Percentiles rank a stretch among this genome's conserved stretches.
Conservation (phyloP, 768 basidiomycete genomes). For the Termitomyces sp. region DNA sequence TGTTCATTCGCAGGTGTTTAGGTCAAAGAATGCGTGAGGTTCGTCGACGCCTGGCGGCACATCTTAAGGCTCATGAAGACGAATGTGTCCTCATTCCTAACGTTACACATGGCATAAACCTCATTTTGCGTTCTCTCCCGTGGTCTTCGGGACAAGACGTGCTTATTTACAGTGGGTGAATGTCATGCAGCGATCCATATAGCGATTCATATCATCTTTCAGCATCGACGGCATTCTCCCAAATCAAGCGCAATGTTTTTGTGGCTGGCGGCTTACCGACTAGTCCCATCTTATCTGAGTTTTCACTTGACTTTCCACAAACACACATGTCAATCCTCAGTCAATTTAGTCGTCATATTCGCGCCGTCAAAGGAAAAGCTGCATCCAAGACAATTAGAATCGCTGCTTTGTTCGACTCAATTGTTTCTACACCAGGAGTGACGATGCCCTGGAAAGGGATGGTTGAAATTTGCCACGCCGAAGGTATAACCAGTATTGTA, state of each 20-base stretch:
- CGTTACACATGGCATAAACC: slow-evolving; percentile 63
- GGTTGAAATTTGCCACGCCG: slow-evolving; percentile 59
- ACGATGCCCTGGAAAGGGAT: slow-evolving; percentile 71
- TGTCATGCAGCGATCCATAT: accelerated
- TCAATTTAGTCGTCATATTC: neutral
- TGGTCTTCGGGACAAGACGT: slow-evolving; percentile 61
- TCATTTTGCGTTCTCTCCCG: slow-evolving; percentile 61
- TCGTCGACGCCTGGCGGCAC: slow-evolving; percentile 45
- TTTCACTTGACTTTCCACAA: neutral
- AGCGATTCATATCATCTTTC: neutral
- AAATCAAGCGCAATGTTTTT: neutral
- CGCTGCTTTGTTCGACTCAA: slow-evolving; percentile 62
- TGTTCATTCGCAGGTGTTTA: slow-evolving; percentile 40
- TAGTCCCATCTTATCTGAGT: neutral
- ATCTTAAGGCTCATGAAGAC: slow-evolving; percentile 47
- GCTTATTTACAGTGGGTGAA: neutral
- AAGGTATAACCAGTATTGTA: slow-evolving; percentile 59
- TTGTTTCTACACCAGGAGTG: slow-evolving; percentile 58
- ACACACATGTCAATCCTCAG: neutral
- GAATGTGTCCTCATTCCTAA: slow-evolving; percentile 64
- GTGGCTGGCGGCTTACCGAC: neutral
- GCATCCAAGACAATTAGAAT: slow-evolving; percentile 13
- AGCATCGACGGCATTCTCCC: slow-evolving; percentile 5
- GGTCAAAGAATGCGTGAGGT: slow-evolving; percentile 29
- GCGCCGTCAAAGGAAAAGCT: neutral